Percentiles rank a stretch among this genome's conserved stretches.
Conservation (phyloP, 345 rosid genomes). For the Geranium rotundifolium region DNA sequence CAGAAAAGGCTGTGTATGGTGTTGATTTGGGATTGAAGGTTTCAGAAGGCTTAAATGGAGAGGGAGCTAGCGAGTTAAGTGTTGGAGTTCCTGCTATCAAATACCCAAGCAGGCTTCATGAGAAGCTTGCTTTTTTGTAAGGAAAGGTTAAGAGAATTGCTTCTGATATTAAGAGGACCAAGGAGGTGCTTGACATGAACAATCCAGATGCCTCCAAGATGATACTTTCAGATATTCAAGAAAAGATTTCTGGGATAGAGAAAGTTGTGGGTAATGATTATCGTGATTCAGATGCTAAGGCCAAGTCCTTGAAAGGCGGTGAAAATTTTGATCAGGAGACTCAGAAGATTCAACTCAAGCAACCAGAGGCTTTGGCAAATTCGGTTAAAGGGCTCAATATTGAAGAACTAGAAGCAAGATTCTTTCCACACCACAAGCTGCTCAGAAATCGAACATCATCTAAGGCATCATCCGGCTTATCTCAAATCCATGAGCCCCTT, state of each 20-base stretch:
- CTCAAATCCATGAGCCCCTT: slow-evolving; percentile 15
- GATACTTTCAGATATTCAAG: slow-evolving; percentile 66
- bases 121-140: slow-evolving; percentile 87
- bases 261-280: slow-evolving; percentile 49
- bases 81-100: slow-evolving; percentile 17
- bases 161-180: slow-evolving; percentile 80
- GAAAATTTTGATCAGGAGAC: slow-evolving; percentile 18
- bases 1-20: slow-evolving; percentile 17
- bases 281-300: slow-evolving; percentile 26
- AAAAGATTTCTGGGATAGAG: slow-evolving; percentile 84
- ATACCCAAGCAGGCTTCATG: slow-evolving; percentile 66
- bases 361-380: slow-evolving; percentile 20
- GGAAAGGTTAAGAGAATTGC: slow-evolving; percentile 94
- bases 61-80: slow-evolving; percentile 20
- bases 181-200: slow-evolving; percentile 82
- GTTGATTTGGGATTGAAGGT: background rate
- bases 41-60: slow-evolving; percentile 32
- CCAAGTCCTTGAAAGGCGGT: slow-evolving; percentile 9
- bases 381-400: slow-evolving; percentile 46
- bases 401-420: slow-evolving; percentile 76
- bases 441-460: slow-evolving; percentile 41
- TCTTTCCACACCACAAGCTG: slow-evolving; percentile 94
- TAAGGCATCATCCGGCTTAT: slow-evolving; percentile 24
- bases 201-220: slow-evolving; percentile 68
- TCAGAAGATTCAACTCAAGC: slow-evolving; percentile 16